Base-by-base conservation (phyloP, 2,329 filamentous ascomycete genomes). In the Simplicillium sp. region DNA sequence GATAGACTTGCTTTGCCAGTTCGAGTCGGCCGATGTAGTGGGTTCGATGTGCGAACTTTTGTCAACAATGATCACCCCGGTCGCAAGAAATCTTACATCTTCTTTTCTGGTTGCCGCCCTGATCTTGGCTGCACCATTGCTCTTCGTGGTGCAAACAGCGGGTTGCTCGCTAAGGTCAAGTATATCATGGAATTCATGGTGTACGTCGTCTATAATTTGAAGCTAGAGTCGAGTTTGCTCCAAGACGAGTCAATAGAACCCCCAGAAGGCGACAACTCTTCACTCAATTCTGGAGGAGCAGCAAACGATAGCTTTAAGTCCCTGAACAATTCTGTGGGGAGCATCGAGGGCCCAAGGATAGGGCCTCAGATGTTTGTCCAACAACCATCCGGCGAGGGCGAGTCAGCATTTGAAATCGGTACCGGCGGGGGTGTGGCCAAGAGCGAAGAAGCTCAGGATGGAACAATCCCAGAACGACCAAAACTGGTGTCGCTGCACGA, bases 131-230 rank as follows among this genome's bases (percentile, higher is more conserved):
- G 92, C 56, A 98, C 92, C 1, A 95, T 98, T 50, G 87, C 88
- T 11, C 68, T 98, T 16, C 81, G 92, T 36, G 92, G 92, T 1
- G 86, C 84, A 3, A 80, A 84, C 44, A 81, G 80, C 25, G 67
- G 76, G 37, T 70, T 80, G 1, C 71, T 98, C 14, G 70, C 79
- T 2, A 85, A 81, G 51, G 80, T 98, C 60, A 98, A 98, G 63
- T 77, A 80, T 39, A 92, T 98, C 49, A 92, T 90, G 11, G 92
- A 98, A 57, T 97, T 98, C 56, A 96, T 98, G 90, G 84, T 94
- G 31, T 98, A 97, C 51, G 94, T 98, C 15, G 89, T 97, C 11
- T 98, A 98, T 63, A 98, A 96, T 53, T 71, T 98, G 40, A 95
- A 94, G 56, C 73, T 98, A 12, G 92, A 98, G 62, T 95, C 92